Evolutionary conservation across 2,329 filamentous ascomycete genomes (phyloP).

Genomic region (Colletotrichum liaoningense): DNA sequence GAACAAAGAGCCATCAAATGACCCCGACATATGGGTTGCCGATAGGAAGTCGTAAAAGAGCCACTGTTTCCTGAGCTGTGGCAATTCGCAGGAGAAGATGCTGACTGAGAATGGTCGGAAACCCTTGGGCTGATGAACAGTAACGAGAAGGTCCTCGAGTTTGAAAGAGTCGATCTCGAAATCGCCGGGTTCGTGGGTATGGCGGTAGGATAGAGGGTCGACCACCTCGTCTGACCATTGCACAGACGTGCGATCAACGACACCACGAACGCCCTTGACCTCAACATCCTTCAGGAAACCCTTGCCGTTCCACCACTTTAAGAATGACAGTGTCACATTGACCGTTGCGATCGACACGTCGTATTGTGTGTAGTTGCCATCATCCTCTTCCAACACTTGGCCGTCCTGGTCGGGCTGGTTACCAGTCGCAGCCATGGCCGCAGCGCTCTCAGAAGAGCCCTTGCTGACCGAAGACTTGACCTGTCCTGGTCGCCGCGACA

Average conservation of each 20-base stretch:
- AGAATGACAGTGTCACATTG: conserved; percentile 94
- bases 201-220: conserved; percentile 88
- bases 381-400: conserved; percentile 71
- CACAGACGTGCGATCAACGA: conserved; percentile 90
- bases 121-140: conserved; percentile 87
- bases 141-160: conserved; percentile 91
- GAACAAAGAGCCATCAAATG: conserved; percentile 94
- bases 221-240: conserved; percentile 74
- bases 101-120: conserved; percentile 97
- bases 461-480: conserved; percentile 87
- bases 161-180: conserved; percentile 98
- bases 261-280: conserved; percentile 91
- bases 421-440: conserved; percentile 84
- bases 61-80: conserved; percentile 94
- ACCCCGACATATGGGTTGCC: conserved; percentile 95
- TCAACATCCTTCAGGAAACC: conserved; percentile 92
- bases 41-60: conserved; percentile 97
- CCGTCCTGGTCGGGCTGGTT: conserved; percentile 63
- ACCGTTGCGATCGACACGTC: conserved; percentile 95
- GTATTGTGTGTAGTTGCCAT: conserved; percentile 98
- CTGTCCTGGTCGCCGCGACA: conserved; percentile 90
- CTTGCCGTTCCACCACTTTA: conserved; percentile 99
- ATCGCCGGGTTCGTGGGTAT: conserved; percentile 89
- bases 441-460: conserved; percentile 86
- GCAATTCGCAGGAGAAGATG: conserved; percentile 95